Percentiles rank a stretch among this genome's conserved stretches.
These are phyloP conservation scores for Noccaea caerulescens DNA, from an alignment of 345 rosid genomes.

Conservation along the genomic window DNA sequence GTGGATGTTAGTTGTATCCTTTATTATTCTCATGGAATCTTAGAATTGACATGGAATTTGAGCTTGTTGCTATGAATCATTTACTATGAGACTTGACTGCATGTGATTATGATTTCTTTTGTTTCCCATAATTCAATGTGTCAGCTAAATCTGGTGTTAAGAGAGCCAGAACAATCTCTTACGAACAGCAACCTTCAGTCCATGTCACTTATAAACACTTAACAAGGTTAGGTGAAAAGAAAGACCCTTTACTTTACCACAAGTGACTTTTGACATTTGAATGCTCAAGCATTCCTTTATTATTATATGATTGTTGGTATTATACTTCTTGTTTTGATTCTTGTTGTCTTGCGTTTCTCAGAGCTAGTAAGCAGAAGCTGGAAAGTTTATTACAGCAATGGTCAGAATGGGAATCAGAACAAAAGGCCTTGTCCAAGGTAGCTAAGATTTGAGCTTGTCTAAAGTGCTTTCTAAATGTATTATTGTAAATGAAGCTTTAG, in stretches of 20 bases:
- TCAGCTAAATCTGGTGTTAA: constrained; percentile 71
- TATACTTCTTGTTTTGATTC: constrained; percentile 11
- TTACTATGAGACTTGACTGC: constrained; percentile 23
- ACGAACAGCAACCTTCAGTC: constrained; percentile 71
- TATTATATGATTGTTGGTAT: neutral
- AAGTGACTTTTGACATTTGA: constrained; percentile 2
- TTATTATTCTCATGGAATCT: neutral
- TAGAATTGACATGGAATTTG: neutral
- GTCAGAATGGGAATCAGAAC: constrained; percentile 92
- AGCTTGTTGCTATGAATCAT: neutral
- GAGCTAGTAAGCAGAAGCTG: constrained; percentile 86
- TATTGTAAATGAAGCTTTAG: neutral
- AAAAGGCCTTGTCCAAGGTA: constrained; percentile 54
- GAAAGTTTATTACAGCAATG: constrained; percentile 82
- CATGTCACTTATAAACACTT: constrained; percentile 69
- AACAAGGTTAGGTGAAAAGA: constrained; percentile 62
- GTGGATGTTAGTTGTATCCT: constrained; percentile 70
- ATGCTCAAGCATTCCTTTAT: constrained; percentile 2
- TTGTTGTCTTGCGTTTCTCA: constrained; percentile 41
- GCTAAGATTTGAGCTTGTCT: constrained; percentile 18
- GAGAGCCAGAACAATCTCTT: constrained; percentile 60
- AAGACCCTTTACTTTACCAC: constrained; percentile 8
- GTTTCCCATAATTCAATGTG: constrained; percentile 59
- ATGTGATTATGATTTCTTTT: constrained; percentile 24
- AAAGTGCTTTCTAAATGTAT: neutral